These are phyloP conservation scores for Paraglomus brasilianum DNA, from an alignment of 192 early-diverging fungal species.

Conservation along the genomic window DNA sequence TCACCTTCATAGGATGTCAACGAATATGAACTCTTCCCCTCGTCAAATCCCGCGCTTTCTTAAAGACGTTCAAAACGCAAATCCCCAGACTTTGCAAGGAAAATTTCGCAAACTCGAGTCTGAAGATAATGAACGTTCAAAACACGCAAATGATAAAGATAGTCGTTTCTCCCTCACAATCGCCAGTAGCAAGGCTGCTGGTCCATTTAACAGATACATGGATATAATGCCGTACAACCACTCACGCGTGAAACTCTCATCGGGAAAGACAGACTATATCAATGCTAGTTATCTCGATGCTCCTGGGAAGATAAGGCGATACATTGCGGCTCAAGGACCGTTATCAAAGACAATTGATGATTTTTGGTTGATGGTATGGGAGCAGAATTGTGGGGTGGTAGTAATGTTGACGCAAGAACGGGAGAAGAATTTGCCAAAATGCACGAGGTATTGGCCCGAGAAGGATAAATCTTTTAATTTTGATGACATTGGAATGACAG, in stretches of 20 bases:
- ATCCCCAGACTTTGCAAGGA: background rate
- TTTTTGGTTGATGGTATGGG: constrained; percentile 92
- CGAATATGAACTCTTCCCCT: too few relatives aligned
- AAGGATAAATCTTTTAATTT: constrained; percentile 31
- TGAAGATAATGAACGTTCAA: background rate
- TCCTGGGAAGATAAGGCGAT: constrained; percentile 49
- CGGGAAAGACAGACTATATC: constrained; percentile 66
- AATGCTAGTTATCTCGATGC: constrained; percentile 74
- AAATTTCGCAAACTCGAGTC: constrained; percentile 5
- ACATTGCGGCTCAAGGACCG: constrained; percentile 90
- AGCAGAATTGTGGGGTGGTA: constrained; percentile 68
- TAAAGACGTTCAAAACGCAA: background rate
- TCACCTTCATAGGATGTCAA: too few relatives aligned
- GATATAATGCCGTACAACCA: constrained; percentile 41
- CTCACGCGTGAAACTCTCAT: constrained; percentile 21
- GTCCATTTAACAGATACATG: constrained; percentile 36
- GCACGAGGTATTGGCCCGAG: constrained; percentile 82
- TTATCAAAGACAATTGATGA: constrained; percentile 69
- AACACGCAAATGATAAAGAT: background rate
- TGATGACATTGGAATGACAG: constrained; percentile 41
- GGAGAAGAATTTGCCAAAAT: constrained; percentile 75
- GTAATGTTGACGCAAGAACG: constrained; percentile 84
- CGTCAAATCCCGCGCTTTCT: constrained; percentile 15
- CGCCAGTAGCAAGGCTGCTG: background rate
- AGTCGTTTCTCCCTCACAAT: constrained; percentile 3